Evolutionary conservation across 75 land plant genomes (phyloP).

Genomic region (Pseudotsuga menziesii): DNA sequence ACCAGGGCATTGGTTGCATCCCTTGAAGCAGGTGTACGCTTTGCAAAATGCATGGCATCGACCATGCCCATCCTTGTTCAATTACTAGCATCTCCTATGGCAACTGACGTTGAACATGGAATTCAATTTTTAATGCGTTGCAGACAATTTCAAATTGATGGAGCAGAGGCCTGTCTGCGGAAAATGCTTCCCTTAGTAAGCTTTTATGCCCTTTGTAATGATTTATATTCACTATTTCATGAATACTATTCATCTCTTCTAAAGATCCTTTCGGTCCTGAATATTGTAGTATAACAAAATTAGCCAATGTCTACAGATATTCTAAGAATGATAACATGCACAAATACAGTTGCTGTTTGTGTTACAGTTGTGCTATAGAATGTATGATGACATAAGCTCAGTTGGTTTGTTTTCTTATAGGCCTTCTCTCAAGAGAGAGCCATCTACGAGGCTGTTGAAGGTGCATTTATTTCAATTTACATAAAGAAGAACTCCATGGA

Average conservation of each 20-base stretch:
- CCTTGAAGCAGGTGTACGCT: slow-evolving; percentile 87
- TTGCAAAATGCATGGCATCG: slow-evolving; percentile 68
- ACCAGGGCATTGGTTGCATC: slow-evolving; percentile 94
- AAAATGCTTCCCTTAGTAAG: slow-evolving; percentile 95
- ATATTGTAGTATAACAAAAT: no score
- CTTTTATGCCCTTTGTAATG: not conserved
- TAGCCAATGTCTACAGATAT: no score
- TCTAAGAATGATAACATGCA: no score
- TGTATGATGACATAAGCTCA: not conserved
- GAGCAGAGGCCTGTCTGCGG: slow-evolving; percentile 77
- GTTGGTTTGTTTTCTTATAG: slow-evolving; percentile 30
- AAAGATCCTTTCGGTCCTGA: not conserved
- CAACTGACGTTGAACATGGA: slow-evolving; percentile 81
- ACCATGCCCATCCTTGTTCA: slow-evolving; percentile 80
- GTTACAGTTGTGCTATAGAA: no score
- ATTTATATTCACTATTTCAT: not conserved
- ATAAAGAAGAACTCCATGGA: slow-evolving; percentile 64
- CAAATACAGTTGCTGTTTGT: no score
- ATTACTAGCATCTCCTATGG: slow-evolving; percentile 83
- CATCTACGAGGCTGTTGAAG: slow-evolving; percentile 90
- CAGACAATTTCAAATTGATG: slow-evolving; percentile 91
- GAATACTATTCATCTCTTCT: not conserved
- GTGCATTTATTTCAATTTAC: slow-evolving; percentile 90
- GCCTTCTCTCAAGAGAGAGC: slow-evolving; percentile 94
- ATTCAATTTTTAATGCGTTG: slow-evolving; percentile 85